Evolutionary conservation across 2,329 filamentous ascomycete species (phyloP), one percentile per base, ranked within the genome.

Genomic region (Fusarium sp.): DNA sequence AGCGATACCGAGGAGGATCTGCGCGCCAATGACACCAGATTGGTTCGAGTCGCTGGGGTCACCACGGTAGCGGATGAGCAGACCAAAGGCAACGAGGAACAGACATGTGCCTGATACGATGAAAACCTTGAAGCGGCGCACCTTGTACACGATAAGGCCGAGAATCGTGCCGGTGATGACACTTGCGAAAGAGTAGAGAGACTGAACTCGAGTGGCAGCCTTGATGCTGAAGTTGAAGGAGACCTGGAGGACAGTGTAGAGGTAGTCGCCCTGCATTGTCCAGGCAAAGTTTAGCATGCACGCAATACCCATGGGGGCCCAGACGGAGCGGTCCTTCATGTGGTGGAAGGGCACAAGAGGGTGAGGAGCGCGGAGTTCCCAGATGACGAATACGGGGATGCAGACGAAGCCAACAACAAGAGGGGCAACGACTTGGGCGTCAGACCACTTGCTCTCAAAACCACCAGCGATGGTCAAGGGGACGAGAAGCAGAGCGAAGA

Each of bases 71-170:
- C 83, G 82, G 72, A 91, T 90, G 18, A 91, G 80, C 1, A 91
- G 81, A 11, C 88, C 89, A 66, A 90, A 91, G 1, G 88, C 88
- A n/a, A 89, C 86, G 72, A 88, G 81, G 79, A 88, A 91, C 3
- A 91, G 80, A 10, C 80, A 77, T 3, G 87, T 89, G 34, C 89
- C 89, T 30, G 79, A 78, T 38, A 91, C 77, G 72, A 91, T 89
- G 75, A 91, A 89, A n/a, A 81, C 75, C 73, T 91, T 91, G 73
- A 90, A 83, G 26, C 85, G 86, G 54, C 87, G 84, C 26, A 89
- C 81, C 56, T 81, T 83, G 79, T 82, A 84, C 38, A 91, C 84
- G 33, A 90, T 75, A 13, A 88, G 72, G 7, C 88, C 88, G 16
- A 89, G 80, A 45, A 86, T 71, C 44, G 84, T 81, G 30, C 89